These are phyloP conservation scores for Chrysosporium keratinophilum DNA, from an alignment of 2,329 filamentous ascomycete genomes.

Conservation along the genomic window DNA sequence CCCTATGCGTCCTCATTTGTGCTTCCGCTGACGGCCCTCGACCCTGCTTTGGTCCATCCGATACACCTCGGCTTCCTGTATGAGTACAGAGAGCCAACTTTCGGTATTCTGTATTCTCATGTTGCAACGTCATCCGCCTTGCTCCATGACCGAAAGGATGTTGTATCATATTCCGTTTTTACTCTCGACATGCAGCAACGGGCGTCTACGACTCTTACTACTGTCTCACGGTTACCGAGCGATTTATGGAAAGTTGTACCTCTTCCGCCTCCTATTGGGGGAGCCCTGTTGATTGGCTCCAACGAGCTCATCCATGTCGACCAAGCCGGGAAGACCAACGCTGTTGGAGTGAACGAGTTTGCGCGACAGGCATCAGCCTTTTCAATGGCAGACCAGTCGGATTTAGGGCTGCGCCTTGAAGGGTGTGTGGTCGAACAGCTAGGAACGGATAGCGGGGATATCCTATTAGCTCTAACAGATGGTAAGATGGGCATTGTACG, in stretches of 20 bases:
- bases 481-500: conserved; percentile 65
- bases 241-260: conserved; percentile 76
- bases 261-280: conserved; percentile 75
- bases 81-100: conserved; percentile 95
- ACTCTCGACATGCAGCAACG: conserved; percentile 88
- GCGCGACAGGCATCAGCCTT: conserved; percentile 74
- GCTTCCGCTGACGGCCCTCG: conserved; percentile 75
- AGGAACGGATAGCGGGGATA: conserved; percentile 65
- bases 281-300: conserved; percentile 70
- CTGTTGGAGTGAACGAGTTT: conserved; percentile 85
- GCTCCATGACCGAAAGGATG: conserved; percentile 65
- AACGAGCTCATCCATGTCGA: conserved; percentile 95
- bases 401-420: conserved; percentile 69
- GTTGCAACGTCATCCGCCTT: conserved; percentile 63
- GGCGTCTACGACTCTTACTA: conserved; percentile 84
- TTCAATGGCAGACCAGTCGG: conserved; percentile 73
- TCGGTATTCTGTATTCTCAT: conserved; percentile 80
- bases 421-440: conserved; percentile 67
- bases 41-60: conserved; percentile 76
- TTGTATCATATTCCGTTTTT: conserved; percentile 84
- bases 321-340: conserved; percentile 86
- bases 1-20: conserved; percentile 90
- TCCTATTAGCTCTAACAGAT: conserved; percentile 69
- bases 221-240: conserved; percentile 72
- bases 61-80: conserved; percentile 87